phyloP scores from a whole-genome alignment of 2,329 filamentous ascomycete genomes.

The Knufia petricola region DNA sequence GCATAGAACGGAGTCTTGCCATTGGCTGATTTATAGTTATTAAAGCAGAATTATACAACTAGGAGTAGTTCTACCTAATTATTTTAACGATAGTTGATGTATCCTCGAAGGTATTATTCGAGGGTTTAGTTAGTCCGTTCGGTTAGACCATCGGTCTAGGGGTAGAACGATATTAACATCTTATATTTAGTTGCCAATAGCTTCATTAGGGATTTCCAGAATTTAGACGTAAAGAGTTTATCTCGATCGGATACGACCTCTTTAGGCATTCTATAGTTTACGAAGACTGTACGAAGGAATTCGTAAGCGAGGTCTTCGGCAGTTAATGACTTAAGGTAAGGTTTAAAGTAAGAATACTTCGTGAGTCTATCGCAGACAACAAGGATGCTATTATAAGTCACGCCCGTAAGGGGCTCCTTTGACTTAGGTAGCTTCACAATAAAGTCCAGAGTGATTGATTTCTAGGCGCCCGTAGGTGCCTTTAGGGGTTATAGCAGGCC shows the following conservation, averaged over 20 bases:
- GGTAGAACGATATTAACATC: conserved; percentile 11
- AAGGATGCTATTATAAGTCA: conserved; percentile 9
- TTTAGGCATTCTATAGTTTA: conserved; percentile 8
- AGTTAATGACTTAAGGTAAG: conserved; percentile 1
- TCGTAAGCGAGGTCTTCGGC: conserved; percentile 6
- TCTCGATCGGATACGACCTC: conserved; percentile 10
- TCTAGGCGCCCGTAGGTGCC: conserved; percentile 21
- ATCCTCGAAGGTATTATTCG: conserved; percentile 10
- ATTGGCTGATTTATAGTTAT: conserved; percentile 6
- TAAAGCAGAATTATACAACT: conserved; percentile 1
- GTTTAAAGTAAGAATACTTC: conserved; percentile 9
- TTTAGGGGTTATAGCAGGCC: conserved; percentile 9
- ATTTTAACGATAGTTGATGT: conserved; percentile 9
- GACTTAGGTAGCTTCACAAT: conserved; percentile 5
- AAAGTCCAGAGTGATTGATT: conserved; percentile 13
- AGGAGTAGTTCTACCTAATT: conserved; percentile 8
- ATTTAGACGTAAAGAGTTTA: conserved; percentile 9
- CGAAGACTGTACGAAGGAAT: conserved; percentile 10
- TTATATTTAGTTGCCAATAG: conserved; percentile 7
- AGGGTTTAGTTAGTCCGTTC: conserved; percentile 11
- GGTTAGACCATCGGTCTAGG: conserved; percentile 9
- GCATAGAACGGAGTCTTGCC: conserved; percentile 10
- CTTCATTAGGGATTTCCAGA: conserved; percentile 8
- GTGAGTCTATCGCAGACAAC: conserved; percentile 9
- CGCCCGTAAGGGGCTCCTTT: neutral